Evolutionary conservation across 176 grass and related monocot genomes (phyloP).

Genomic region (Carex kokanica): DNA sequence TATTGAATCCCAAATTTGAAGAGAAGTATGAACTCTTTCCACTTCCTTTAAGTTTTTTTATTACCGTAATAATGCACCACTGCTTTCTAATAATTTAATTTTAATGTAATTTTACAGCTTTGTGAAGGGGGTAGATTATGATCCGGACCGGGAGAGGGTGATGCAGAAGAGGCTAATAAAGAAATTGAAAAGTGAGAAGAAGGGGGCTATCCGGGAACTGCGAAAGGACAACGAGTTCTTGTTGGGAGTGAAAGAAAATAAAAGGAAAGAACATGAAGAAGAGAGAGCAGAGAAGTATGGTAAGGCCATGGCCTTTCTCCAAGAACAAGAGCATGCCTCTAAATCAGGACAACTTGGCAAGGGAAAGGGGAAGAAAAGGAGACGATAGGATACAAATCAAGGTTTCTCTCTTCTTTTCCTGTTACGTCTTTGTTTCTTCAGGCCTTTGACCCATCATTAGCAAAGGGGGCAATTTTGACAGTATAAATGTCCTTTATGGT

Average conservation of each 20-base stretch:
- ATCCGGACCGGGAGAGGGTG: constrained; percentile 88
- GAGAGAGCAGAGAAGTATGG: constrained; percentile 65
- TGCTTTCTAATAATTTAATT: neutral
- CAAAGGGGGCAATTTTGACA: constrained; percentile 6
- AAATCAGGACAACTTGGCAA: constrained; percentile 91
- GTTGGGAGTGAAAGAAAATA: constrained; percentile 55
- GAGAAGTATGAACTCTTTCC: constrained; percentile 64
- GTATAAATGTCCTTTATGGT: neutral
- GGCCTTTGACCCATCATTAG: constrained; percentile 8
- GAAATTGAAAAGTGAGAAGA: constrained; percentile 69
- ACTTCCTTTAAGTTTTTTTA: neutral
- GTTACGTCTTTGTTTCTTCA: neutral
- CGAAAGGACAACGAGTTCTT: constrained; percentile 81
- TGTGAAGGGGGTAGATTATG: constrained; percentile 87
- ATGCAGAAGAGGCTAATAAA: constrained; percentile 78
- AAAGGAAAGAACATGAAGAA: constrained; percentile 52
- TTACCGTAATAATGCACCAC: neutral
- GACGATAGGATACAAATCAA: constrained; percentile 36
- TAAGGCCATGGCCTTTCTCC: constrained; percentile 64
- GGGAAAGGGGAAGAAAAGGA: constrained; percentile 56
- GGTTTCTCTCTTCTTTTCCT: constrained; percentile 29
- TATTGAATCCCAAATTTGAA: constrained; percentile 89
- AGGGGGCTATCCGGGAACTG: constrained; percentile 64
- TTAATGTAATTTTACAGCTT: constrained; percentile 46
- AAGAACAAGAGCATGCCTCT: constrained; percentile 89